Evolutionary conservation across 257 asterid species (phyloP).

Genomic region (Nicotiana tabacum): DNA sequence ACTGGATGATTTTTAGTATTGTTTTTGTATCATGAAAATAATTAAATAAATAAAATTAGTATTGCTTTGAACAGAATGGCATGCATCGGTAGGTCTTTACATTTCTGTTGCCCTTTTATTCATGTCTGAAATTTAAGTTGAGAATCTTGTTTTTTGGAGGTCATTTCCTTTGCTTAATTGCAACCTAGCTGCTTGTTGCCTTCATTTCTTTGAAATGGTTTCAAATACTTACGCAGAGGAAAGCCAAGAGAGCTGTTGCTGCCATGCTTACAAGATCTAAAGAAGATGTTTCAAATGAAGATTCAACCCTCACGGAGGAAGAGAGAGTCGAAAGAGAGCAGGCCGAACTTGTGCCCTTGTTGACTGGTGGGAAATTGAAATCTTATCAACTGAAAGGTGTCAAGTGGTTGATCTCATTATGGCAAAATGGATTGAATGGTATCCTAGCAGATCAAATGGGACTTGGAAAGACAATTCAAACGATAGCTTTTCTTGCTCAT

Average conservation of each 20-base stretch:
- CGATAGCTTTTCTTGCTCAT: slow-evolving; percentile 92
- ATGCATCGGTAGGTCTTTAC: not conserved
- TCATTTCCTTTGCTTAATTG: not conserved
- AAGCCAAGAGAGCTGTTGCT: slow-evolving; percentile 92
- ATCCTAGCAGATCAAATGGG: slow-evolving; percentile 99
- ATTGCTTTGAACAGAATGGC: not conserved
- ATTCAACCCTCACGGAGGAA: slow-evolving; percentile 57
- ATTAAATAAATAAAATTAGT: not conserved
- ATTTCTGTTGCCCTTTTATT: not conserved
- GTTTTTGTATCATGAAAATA: not conserved
- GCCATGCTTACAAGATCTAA: slow-evolving; percentile 84
- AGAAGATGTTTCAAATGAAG: slow-evolving; percentile 60
- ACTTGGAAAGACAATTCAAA: slow-evolving; percentile 96
- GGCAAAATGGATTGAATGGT: slow-evolving; percentile 99
- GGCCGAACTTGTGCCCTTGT: slow-evolving; percentile 73
- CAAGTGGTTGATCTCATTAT: slow-evolving; percentile 96
- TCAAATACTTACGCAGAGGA: slow-evolving; percentile 39
- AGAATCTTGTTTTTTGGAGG: not conserved
- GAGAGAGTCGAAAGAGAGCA: slow-evolving; percentile 80
- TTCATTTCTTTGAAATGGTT: not conserved
- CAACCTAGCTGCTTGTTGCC: not conserved
- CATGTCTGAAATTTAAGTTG: not conserved
- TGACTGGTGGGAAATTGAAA: slow-evolving; percentile 95
- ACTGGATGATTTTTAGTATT: not conserved
- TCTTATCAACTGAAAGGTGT: slow-evolving; percentile 92